Evolutionary conservation across 192 early-diverging fungal genomes (phyloP).

Genomic region (Chytriomyces sp.): DNA sequence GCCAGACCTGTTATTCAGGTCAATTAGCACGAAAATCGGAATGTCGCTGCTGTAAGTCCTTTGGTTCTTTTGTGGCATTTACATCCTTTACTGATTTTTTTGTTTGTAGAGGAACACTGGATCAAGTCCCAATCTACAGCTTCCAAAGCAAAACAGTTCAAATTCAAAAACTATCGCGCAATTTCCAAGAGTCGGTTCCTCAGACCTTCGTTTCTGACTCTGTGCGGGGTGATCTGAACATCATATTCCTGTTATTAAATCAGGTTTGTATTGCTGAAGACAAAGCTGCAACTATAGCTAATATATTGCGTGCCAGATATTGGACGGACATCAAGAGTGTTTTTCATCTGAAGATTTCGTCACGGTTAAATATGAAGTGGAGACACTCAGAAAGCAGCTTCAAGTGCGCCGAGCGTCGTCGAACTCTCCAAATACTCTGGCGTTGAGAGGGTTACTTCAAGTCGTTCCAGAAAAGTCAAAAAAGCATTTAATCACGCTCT

Average conservation of each 20-base stretch:
- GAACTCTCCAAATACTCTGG: too few relatives aligned
- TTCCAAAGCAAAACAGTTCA: conserved; percentile 40
- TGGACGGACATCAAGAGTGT: not conserved
- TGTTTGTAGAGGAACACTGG: conserved; percentile 9
- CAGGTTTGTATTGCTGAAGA: conserved; percentile 6
- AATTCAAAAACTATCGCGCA: conserved; percentile 18
- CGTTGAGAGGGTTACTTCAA: not conserved
- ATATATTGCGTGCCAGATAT: conserved; percentile 2
- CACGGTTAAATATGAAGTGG: not conserved
- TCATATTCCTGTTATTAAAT: conserved; percentile 14
- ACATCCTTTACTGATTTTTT: not conserved
- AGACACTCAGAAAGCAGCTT: not conserved
- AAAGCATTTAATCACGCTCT: not conserved
- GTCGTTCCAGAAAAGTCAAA: conserved; percentile 16
- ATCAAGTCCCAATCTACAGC: conserved; percentile 43
- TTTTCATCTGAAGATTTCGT: not conserved
- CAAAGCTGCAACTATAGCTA: not conserved
- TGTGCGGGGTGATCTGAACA: conserved; percentile 12
- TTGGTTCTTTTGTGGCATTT: not conserved
- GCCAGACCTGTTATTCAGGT: conserved; percentile 11
- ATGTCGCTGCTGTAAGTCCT: conserved; percentile 20
- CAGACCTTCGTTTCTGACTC: conserved; percentile 5
- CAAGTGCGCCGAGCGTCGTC: too few relatives aligned
- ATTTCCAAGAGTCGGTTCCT: conserved; percentile 14
- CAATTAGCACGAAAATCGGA: conserved; percentile 24